A percentile compares a stretch with the other conserved stretches of the same genome.
These are phyloP conservation scores for Pleurotus citrinopileatus DNA, from an alignment of 768 basidiomycete genomes.

Conservation along the genomic window DNA sequence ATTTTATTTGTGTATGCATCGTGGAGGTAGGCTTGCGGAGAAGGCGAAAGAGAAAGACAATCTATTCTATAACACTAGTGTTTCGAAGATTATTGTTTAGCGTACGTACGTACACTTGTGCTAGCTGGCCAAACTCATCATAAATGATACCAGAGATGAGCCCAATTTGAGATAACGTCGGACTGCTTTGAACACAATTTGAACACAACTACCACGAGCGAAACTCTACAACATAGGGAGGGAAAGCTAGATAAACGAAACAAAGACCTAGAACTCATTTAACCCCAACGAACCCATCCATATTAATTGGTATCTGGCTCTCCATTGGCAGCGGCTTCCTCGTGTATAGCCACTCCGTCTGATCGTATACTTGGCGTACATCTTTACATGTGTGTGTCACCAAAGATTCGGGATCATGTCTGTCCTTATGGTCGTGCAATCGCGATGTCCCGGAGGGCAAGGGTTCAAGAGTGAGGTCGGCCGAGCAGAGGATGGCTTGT, in stretches of 20 bases:
- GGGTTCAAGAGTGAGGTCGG: constrained; percentile 34
- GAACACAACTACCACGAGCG: too few species aligned
- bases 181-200: too few species aligned
- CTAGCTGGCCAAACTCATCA: neutral
- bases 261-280: too few species aligned
- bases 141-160: too few species aligned
- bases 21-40: too few species aligned
- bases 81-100: neutral
- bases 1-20: too few species aligned
- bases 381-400: constrained; percentile 12
- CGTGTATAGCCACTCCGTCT: neutral
- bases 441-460: constrained; percentile 21
- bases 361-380: constrained; percentile 8
- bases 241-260: too few species aligned
- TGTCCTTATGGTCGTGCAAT: neutral
- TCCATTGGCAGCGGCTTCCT: neutral
- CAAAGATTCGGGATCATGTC: neutral
- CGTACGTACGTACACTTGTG: neutral
- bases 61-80: too few species aligned
- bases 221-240: too few species aligned
- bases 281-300: too few species aligned
- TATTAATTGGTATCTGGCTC: neutral
- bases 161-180: too few species aligned
- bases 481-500: constrained; percentile 33
- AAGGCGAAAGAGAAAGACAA: too few species aligned